These are phyloP conservation scores for Paramecium tetraurelia DNA, from an alignment of 73 alveolate species.

Conservation along the genomic window DNA sequence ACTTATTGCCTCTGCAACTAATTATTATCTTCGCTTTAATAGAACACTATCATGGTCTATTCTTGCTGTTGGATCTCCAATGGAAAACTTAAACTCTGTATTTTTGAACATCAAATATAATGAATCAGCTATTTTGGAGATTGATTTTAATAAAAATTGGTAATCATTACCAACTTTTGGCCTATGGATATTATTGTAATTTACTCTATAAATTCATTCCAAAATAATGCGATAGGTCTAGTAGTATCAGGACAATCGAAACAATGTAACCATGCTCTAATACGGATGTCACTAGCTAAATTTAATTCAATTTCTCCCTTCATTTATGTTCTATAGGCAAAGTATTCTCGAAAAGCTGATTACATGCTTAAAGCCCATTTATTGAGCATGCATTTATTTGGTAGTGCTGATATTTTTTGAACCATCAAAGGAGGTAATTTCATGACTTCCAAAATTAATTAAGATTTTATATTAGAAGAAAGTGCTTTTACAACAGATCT, in stretches of 20 bases:
- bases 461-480: conserved; percentile 31
- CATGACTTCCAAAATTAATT: background rate
- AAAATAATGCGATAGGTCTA: background rate
- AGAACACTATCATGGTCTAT: background rate
- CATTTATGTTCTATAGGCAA: conserved; percentile 48
- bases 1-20: background rate
- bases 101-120: conserved; percentile 14
- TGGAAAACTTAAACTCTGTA: background rate
- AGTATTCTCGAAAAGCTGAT: conserved; percentile 47
- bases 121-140: conserved; percentile 9
- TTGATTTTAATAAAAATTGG: background rate
- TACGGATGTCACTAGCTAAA: conserved; percentile 12
- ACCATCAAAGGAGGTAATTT: conserved; percentile 6
- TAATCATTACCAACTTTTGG: background rate
- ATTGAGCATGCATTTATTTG: conserved; percentile 34
- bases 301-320: conserved; percentile 42
- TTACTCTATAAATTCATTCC: conserved; percentile 56
- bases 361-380: conserved; percentile 39
- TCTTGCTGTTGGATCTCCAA: conserved; percentile 47
- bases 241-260: conserved; percentile 54
- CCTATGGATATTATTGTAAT: background rate
- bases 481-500: conserved; percentile 61
- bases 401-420: conserved; percentile 12
- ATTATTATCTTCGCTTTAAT: background rate
- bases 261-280: conserved; percentile 45